phyloP scores from a whole-genome alignment of 345 rosid genomes.

The Aurinia saxatilis region DNA sequence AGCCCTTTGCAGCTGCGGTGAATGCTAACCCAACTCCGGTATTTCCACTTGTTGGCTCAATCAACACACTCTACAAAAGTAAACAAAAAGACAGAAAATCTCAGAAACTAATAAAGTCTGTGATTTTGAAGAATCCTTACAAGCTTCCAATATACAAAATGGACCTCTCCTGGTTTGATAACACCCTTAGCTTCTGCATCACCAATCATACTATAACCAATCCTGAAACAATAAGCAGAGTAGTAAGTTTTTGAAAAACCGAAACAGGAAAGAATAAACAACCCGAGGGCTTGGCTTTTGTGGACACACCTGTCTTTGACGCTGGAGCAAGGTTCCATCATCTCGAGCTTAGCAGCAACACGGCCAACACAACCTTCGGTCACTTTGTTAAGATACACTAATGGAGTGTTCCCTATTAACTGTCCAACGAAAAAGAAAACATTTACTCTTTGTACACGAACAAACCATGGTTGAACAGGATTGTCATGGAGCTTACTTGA shows the following conservation, averaged over 20 bases:
- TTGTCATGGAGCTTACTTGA: conserved; percentile 36
- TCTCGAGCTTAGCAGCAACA: too few relatives aligned
- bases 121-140: neutral
- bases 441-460: too few relatives aligned
- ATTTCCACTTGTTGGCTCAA: conserved; percentile 73
- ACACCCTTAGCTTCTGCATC: conserved; percentile 79
- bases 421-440: conserved; percentile 4
- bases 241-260: neutral
- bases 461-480: neutral
- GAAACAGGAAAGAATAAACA: neutral
- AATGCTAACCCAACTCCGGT: conserved; percentile 74
- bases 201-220: conserved; percentile 67
- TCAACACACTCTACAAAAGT: conserved; percentile 67
- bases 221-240: neutral
- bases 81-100: neutral
- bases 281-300: neutral
- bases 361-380: conserved; percentile 69
- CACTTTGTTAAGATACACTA: conserved; percentile 71
- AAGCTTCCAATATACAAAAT: conserved; percentile 5
- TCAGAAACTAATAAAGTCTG: neutral
- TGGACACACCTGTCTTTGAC: conserved; percentile 71
- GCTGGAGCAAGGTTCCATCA: too few relatives aligned
- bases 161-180: conserved; percentile 58
- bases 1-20: conserved; percentile 70
- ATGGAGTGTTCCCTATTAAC: conserved; percentile 75